A percentile compares a stretch with the other conserved stretches of the same genome.
These are phyloP conservation scores for Xylaria sp. DNA, from an alignment of 2,329 filamentous ascomycete genomes.

Conservation along the genomic window DNA sequence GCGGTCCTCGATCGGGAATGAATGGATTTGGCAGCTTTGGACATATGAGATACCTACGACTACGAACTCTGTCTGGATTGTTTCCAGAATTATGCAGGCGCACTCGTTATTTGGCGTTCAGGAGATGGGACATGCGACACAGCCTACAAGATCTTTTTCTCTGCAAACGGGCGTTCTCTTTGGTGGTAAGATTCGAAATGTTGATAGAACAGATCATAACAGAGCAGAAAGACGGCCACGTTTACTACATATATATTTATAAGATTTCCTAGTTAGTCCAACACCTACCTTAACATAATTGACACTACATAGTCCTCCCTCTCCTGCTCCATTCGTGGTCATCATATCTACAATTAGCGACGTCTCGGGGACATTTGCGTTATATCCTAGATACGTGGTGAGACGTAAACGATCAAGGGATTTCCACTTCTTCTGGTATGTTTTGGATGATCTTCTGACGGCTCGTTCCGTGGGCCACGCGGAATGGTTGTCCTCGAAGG, in stretches of 20 bases:
- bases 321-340: background rate
- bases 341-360: background rate
- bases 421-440: background rate
- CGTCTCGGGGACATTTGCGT: background rate
- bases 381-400: background rate
- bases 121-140: conserved; percentile 20
- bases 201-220: conserved; percentile 26
- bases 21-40: conserved; percentile 15
- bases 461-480: background rate
- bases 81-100: conserved; percentile 27
- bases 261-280: conserved; percentile 15
- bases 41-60: conserved; percentile 32
- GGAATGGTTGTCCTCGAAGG: background rate
- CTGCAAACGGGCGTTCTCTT: conserved; percentile 5
- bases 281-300: background rate
- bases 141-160: background rate
- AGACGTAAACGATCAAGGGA: background rate
- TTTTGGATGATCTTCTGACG: background rate
- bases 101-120: conserved; percentile 32
- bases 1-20: conserved; percentile 2
- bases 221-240: conserved; percentile 6
- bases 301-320: background rate
- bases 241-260: conserved; percentile 19
- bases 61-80: conserved; percentile 12
- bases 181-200: conserved; percentile 3